Conservation (phyloP, 2,329 filamentous ascomycete genomes). For the Sclerotinia subarctica region DNA sequence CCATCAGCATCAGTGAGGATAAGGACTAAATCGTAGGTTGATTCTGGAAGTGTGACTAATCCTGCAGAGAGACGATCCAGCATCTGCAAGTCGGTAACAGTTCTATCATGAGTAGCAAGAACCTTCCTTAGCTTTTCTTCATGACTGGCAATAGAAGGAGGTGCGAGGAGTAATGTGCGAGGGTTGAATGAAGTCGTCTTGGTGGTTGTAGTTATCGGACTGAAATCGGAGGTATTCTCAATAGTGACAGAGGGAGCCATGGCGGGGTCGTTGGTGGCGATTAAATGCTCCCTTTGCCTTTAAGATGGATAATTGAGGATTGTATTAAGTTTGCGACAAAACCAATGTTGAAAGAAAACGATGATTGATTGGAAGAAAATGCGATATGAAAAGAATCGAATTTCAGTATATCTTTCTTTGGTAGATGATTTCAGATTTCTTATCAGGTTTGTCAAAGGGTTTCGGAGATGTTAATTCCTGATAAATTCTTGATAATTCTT, state of each 20-base stretch:
- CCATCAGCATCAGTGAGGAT: constrained; percentile 77
- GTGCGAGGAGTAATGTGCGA: constrained; percentile 80
- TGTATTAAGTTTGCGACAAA: neutral
- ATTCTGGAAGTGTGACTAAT: constrained; percentile 69
- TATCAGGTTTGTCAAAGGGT: constrained; percentile 5
- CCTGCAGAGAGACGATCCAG: constrained; percentile 86
- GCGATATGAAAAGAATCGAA: neutral
- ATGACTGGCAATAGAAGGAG: constrained; percentile 83
- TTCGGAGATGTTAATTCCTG: neutral
- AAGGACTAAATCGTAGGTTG: constrained; percentile 80
- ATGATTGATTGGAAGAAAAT: neutral
- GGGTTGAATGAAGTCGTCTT: constrained; percentile 27
- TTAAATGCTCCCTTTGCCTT: neutral
- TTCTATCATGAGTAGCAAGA: constrained; percentile 70
- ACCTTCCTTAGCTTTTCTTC: constrained; percentile 71
- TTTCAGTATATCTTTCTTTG: constrained; percentile 3
- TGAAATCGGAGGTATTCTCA: constrained; percentile 37
- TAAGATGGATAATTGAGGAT: neutral
- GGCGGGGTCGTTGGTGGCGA: constrained; percentile 18
- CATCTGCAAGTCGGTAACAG: constrained; percentile 89
- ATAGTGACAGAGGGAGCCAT: constrained; percentile 37
- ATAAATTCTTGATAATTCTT: constrained; percentile 8
- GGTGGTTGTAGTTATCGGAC: constrained; percentile 24
- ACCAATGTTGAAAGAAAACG: neutral
- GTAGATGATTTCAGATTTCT: neutral